phyloP scores from a whole-genome alignment of 2,329 filamentous ascomycete species.

The Colletotrichum kahawae region DNA sequence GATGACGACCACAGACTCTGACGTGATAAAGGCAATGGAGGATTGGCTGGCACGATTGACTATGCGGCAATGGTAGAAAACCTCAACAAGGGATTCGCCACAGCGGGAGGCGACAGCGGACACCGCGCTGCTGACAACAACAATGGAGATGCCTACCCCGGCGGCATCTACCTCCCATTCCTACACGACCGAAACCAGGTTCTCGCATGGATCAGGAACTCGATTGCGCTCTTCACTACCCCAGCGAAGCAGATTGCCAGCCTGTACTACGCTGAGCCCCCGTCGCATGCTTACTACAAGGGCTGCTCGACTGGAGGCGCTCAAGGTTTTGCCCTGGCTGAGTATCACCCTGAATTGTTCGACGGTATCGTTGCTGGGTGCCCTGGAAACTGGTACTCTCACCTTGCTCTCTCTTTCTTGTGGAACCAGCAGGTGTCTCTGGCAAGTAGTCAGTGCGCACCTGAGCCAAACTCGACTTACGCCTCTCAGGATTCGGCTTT shows the following conservation, averaged over 20 bases:
- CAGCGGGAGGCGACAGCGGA: slow-evolving; percentile 3
- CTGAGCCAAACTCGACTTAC: neutral
- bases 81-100: neutral
- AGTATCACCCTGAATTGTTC: neutral
- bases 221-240: neutral
- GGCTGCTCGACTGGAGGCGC: slow-evolving; percentile 12
- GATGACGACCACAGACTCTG: neutral
- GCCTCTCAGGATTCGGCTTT: neutral
- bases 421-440: slow-evolving; percentile 4
- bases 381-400: slow-evolving; percentile 13
- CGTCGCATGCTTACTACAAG: neutral
- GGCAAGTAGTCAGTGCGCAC: neutral
- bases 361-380: neutral
- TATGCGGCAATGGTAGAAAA: slow-evolving; percentile 2
- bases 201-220: slow-evolving; percentile 10
- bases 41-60: slow-evolving; percentile 2
- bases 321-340: neutral
- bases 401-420: neutral
- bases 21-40: neutral
- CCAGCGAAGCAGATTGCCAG: neutral
- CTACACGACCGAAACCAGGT: slow-evolving; percentile 4
- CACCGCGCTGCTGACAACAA: neutral
- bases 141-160: neutral
- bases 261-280: neutral
- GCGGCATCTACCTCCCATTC: neutral